Base-by-base conservation (phyloP, 176 grass and related monocot genomes). In the Neostapfia colusana region DNA sequence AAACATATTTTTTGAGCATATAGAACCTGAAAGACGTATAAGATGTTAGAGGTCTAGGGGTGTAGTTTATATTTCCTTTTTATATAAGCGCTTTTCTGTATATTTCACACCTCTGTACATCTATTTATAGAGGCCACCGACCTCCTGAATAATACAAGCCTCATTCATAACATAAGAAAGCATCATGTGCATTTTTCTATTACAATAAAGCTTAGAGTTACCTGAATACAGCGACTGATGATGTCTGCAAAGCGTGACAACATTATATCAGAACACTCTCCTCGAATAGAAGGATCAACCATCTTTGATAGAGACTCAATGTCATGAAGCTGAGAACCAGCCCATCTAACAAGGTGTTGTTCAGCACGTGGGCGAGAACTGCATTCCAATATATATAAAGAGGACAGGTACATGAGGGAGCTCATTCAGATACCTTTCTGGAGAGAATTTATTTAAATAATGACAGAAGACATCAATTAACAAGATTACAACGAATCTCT, bases 271-370 rank as follows among this genome's bases (percentile, higher is more conserved):
- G 81, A 65, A 80, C 63, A 94, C 63, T 67, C 79, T 73, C 87
- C 89, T 72, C 5, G 75, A 57, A 98, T 84, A 66, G 79, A 74
- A 72, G 73, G 82, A 78, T 98, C 87, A 21, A 90, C 82, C 89
- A 98, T 94, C 71, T 85, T 84, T 75, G 65, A 75, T 48, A 98
- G 67, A 61, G 88, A 75, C 64, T 92, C 75, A 58, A 98, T 98
- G 76, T 98, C 91, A 74, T 94, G 86, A 86, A 98, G 82, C 65
- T 88, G 89, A 81, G 84, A 82, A 63, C 35, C 76, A 65, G 91
- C 95, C 91, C 95, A 98, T 83, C 58, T 82, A 53, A 88, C 91
- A 89, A 94, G 89, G 77, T 92, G 84, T 50, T 85, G 85, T 65
- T 98, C 95, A 44, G 37, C 58, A 64, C 79, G 79, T 26, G 89